These are phyloP conservation scores for Mollisia scopiformis DNA, from an alignment of 2,329 filamentous ascomycete genomes.

Conservation along the genomic window DNA sequence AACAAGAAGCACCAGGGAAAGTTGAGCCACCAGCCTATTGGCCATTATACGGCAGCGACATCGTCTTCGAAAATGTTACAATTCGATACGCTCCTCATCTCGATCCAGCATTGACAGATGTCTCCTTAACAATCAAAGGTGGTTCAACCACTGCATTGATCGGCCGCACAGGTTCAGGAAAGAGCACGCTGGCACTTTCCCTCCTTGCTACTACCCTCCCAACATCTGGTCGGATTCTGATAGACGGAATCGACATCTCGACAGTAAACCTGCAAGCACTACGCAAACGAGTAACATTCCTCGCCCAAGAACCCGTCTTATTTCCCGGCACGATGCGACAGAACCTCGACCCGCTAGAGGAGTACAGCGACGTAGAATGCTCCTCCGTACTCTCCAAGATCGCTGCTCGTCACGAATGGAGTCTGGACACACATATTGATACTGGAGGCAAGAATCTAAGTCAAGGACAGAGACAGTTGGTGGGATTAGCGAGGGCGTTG, in stretches of 20 bases:
- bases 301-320: constrained; percentile 68
- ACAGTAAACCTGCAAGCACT: constrained; percentile 61
- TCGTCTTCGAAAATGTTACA: constrained; percentile 76
- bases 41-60: constrained; percentile 73
- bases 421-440: constrained; percentile 57
- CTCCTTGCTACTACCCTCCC: constrained; percentile 60
- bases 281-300: constrained; percentile 65
- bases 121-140: constrained; percentile 75
- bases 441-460: constrained; percentile 63
- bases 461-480: constrained; percentile 67
- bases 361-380: constrained; percentile 59
- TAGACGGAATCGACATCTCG: constrained; percentile 64
- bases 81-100: constrained; percentile 80
- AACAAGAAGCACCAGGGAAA: constrained; percentile 71
- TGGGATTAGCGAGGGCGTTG: constrained; percentile 65
- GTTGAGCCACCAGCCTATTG: constrained; percentile 74
- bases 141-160: constrained; percentile 80
- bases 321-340: constrained; percentile 64
- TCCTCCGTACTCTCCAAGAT: constrained; percentile 55
- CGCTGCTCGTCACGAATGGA: constrained; percentile 58
- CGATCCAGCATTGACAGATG: constrained; percentile 69
- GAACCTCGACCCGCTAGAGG: constrained; percentile 63
- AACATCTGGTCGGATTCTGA: constrained; percentile 56
- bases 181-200: constrained; percentile 72
- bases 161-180: constrained; percentile 81